Evolutionary conservation across 2,329 filamentous ascomycete genomes (phyloP), one percentile per base, ranked within the genome.

Genomic region (Penicillium sp.): DNA sequence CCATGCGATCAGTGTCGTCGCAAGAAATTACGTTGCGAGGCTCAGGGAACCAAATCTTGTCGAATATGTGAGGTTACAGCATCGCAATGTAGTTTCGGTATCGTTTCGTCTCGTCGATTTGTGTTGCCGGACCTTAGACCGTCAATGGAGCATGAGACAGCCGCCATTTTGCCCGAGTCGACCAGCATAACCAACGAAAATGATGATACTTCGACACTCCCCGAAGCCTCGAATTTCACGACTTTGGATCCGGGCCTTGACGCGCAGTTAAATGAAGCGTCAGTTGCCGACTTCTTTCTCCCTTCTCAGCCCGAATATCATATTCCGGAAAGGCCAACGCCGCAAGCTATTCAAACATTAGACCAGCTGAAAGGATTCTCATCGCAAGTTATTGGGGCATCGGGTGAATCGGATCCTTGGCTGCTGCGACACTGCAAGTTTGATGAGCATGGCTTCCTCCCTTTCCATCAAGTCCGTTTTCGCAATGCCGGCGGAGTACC

Each of bases 391-490:
- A 60, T 67, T 20, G 67, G 66, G 0, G 55, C 57, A 1, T 69
- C 68, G 2, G 62, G 63, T 3, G 66, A 68, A 29, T 67, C 63
- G 5, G 68, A 70, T 44, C 68, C 68, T 7, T 70, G 68, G 67
- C 54, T 71, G 15, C 55, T 70, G 12, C 52, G 64, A 18, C 68
- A 71, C 45, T 66, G 65, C 40, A 56, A 55, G 13, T 69, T 64
- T 36, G 64, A 69, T 45, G 62, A 68, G 12, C 52, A 62, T 34
- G 67, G 64, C 0, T 51, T 69, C 21, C 55, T 56, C 1, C 50
- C 50, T 3, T 61, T 67, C n/a, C 60, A 67, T 46, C 61, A 61
- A 27, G 50, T 65, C 27, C 64, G 67, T 53, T 59, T 69, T 32
- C 65, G 68, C 7, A 63, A 66, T 50, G 65, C 60, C 1, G 68